Conservation (phyloP, 164 flowering plant species). For the Macadamia tetraphylla region DNA sequence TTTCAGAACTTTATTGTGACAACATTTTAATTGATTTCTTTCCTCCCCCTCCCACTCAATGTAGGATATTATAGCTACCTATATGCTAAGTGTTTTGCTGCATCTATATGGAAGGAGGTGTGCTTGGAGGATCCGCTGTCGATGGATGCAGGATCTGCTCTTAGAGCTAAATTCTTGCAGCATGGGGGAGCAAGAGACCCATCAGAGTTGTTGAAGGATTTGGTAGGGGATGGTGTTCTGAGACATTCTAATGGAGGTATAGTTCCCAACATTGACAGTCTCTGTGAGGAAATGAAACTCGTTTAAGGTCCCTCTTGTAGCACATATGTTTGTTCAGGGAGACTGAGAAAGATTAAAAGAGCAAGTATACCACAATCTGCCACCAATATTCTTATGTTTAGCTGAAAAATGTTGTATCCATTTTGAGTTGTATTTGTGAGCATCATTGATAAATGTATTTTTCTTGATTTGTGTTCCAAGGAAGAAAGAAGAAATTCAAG, state of each 20-base stretch:
- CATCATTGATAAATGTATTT: no score
- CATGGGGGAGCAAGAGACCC: slow-evolving; percentile 96
- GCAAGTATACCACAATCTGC: no score
- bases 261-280: slow-evolving; percentile 56
- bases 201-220: slow-evolving; percentile 48
- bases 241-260: slow-evolving; percentile 47
- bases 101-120: slow-evolving; percentile 78
- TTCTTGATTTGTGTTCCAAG: no score
- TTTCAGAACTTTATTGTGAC: not conserved
- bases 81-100: slow-evolving; percentile 87
- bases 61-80: slow-evolving; percentile 92
- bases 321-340: no score
- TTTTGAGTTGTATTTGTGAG: no score
- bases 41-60: not conserved
- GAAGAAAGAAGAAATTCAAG: no score
- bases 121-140: slow-evolving; percentile 88
- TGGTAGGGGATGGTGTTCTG: slow-evolving; percentile 56
- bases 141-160: slow-evolving; percentile 55
- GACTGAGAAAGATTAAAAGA: no score
- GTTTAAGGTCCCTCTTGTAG: not conserved
- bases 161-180: slow-evolving; percentile 63
- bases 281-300: slow-evolving; percentile 56
- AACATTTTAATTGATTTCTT: not conserved
- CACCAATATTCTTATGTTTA: no score
- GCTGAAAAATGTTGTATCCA: no score